A percentile compares a stretch with the other conserved stretches of the same genome.
Evolutionary conservation across 345 rosid genomes (phyloP).

Genomic region (Crucihimalaya himalaica): DNA sequence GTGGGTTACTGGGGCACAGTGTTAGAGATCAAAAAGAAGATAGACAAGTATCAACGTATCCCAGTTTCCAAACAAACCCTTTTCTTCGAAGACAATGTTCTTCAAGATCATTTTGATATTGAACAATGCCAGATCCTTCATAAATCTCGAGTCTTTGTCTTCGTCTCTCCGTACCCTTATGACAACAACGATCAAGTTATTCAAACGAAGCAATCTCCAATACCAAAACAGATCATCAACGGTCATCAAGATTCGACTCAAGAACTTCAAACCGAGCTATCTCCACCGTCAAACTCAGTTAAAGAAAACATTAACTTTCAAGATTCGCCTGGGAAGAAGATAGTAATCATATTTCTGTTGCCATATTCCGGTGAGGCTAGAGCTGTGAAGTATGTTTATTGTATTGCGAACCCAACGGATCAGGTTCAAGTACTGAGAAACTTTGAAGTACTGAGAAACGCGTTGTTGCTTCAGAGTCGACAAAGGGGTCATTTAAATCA

Average conservation of each 20-base stretch:
- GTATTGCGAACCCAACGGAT: slow-evolving; percentile 51
- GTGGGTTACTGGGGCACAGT: slow-evolving; percentile 59
- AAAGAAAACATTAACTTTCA: neutral
- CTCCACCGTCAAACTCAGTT: too few relatives aligned
- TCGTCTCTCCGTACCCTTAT: too few relatives aligned
- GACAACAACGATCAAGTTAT: too few relatives aligned
- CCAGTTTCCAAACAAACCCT: slow-evolving; percentile 27
- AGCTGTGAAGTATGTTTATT: slow-evolving; percentile 59
- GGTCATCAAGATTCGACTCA: neutral
- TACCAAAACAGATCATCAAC: too few relatives aligned
- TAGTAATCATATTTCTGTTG: neutral
- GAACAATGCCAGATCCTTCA: neutral
- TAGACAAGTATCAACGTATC: slow-evolving; percentile 55
- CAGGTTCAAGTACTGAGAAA: too few relatives aligned
- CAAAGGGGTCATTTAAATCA: slow-evolving; percentile 47
- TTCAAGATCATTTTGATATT: neutral
- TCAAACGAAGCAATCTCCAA: neutral
- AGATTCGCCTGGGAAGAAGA: neutral
- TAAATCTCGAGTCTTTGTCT: too few relatives aligned
- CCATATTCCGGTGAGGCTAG: slow-evolving; percentile 5
- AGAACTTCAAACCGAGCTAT: neutral
- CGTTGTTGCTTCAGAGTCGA: slow-evolving; percentile 55
- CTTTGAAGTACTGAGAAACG: slow-evolving; percentile 57
- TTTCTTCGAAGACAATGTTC: neutral
- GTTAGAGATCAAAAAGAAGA: slow-evolving; percentile 62